Evolutionary conservation across 1,284 basidiomycete genomes (phyloP), one percentile per base, ranked within the genome.

Genomic region (Cutaneotrichosporon sp.): DNA sequence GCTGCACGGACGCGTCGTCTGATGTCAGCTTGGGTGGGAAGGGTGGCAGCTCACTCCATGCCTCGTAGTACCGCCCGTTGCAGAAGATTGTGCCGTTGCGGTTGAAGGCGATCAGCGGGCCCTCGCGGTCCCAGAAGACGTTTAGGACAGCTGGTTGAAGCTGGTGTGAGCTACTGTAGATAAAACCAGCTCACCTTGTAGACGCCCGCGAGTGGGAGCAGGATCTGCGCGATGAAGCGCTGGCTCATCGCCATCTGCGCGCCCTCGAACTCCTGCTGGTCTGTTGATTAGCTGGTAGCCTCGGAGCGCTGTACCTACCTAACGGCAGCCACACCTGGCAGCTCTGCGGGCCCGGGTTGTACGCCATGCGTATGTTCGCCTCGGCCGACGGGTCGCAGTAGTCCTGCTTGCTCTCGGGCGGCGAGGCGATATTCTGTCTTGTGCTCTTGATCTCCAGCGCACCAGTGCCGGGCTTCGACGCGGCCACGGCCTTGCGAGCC

Each of bases 41-140:
- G 0, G 77, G 65, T 93, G 89, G 72, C 8, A 24, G 49, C 56
- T 95, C 73, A 91, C 90, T 93, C 93, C 92, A 94, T 61, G 88
- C 87, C 72, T 90, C 84, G 67, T 87, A 95, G 75, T 89, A 97
- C 42, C 92, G 84, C 70, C 95, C 81, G 74, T 97, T 98, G 67
- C 97, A 82, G 80, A 93, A 98, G 31, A 99, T 83, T 62, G 89
- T 89, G 3, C 92, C 93, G 56, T 87, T 88, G 31, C 92, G 84
- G 77, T 98, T 99, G 83, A 98, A 98, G 0, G 95, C 95, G 63
- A 98, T 97, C 20, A 89, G 81, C 1, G 87, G 89, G 1, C 95
- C 94, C 7, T 82, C 81, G 11, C 83, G 74, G 72, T 99, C 94
- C 78, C 88, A 89, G 76, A 97, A 98, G 3, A 99, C 84, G 70